A percentile compares a stretch with the other conserved stretches of the same genome.
These are phyloP conservation scores for Aspergillus phoenicis DNA, from an alignment of 2,329 filamentous ascomycete species.

Conservation along the genomic window DNA sequence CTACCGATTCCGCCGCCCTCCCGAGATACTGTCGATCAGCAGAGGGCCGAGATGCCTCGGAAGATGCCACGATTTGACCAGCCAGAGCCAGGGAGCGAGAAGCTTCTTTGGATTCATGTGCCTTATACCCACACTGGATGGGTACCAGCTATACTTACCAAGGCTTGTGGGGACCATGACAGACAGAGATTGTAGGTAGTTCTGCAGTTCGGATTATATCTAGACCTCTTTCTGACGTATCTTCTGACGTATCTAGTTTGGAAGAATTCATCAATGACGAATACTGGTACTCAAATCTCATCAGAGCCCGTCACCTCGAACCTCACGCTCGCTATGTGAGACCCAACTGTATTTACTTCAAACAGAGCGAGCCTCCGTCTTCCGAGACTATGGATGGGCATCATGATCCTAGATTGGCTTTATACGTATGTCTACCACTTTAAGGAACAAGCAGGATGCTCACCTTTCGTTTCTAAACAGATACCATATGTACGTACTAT, in stretches of 20 bases:
- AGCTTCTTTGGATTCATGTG: slow-evolving; percentile 39
- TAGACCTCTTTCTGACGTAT: too few species aligned
- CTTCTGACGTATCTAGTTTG: slow-evolving; percentile 33
- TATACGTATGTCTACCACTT: slow-evolving; percentile 31
- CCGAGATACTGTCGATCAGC: slow-evolving; percentile 27
- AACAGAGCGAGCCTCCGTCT: slow-evolving; percentile 27
- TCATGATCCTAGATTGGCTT: slow-evolving; percentile 30
- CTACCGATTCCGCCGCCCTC: slow-evolving; percentile 28
- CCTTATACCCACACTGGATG: slow-evolving; percentile 35
- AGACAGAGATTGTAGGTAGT: slow-evolving; percentile 25
- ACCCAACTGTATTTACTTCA: slow-evolving; percentile 38
- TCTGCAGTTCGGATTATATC: not conserved
- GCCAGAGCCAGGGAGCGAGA: slow-evolving; percentile 37
- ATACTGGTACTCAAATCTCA: slow-evolving; percentile 41
- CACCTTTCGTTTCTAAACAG: slow-evolving; percentile 16
- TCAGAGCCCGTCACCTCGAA: slow-evolving; percentile 41
- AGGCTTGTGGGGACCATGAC: slow-evolving; percentile 29
- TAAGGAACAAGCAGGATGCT: not conserved
- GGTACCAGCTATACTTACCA: slow-evolving; percentile 24
- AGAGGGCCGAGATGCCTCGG: slow-evolving; percentile 28
- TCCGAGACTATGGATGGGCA: slow-evolving; percentile 12
- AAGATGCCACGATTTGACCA: slow-evolving; percentile 34
- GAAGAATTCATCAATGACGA: slow-evolving; percentile 37
- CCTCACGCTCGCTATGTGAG: slow-evolving; percentile 44
- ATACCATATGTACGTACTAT: slow-evolving; percentile 31